Base-by-base conservation (phyloP, 768 basidiomycete species). In the Tubosaeta sp. region DNA sequence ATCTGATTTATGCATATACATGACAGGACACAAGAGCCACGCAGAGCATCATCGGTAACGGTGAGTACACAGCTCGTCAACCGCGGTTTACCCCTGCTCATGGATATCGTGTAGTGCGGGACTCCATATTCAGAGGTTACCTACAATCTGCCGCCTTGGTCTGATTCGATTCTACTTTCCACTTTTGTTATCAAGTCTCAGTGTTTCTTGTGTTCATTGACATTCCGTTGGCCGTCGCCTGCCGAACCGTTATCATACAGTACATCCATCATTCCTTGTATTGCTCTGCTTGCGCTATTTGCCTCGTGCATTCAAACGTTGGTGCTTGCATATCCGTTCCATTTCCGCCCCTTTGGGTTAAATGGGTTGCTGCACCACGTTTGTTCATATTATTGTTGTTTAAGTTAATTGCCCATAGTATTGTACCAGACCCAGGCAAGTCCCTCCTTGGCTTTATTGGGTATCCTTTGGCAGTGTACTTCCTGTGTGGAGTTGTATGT, bases 11-110 rank as follows among this genome's bases (percentile, higher is more conserved):
- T 56, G 19, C 29, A 44, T 56, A 25, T 34, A 29, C 21, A 12
- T 44, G 45, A 21, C 51, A 90, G 86, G 88, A 92, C 67, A 87
- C 89, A 13, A 88, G 86, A 68, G 79, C 90, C 5, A 92, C 89
- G 0, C 88, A 90, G 59, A 78, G 82, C 48, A 88, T 92, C 51
- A 91, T 92, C 62, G 81, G 82, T 56, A 90, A 88, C 57, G 88
- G 88, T 88, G 57, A 27, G 80, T 68, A 25, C 24, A 52, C 31
- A 13, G 4, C 43, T 32, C 42, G 4, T 11, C 22, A 24, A 21
- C 31, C 30, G 13, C 49, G 44, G 35, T 40, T 21, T 34, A 32
- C 44, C 24, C 29, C 47, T 54, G 18, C 54, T 40, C 48, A 60
- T 42, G 57, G 50, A 52, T 19, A 25, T 7, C 14, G 30, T 59